A percentile compares a stretch with the other conserved stretches of the same genome.
Conservation (phyloP, 371 early-diverging fungal genomes). For the Rhizopus microsporus region DNA sequence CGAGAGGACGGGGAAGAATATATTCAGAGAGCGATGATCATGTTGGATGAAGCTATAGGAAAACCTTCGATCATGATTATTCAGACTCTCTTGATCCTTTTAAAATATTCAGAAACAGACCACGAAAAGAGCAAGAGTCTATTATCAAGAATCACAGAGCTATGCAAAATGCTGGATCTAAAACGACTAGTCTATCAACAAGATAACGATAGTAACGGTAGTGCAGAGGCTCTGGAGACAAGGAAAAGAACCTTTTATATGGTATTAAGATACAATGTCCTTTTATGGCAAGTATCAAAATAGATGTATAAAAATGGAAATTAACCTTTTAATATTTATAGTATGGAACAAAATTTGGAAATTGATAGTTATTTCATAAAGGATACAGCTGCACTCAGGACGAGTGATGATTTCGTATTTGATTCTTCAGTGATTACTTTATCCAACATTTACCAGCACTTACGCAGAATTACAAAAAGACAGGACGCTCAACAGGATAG, state of each 20-base stretch:
- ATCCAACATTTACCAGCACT: slow-evolving; percentile 32
- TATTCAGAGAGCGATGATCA: slow-evolving; percentile 39
- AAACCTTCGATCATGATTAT: slow-evolving; percentile 66
- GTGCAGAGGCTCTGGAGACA: slow-evolving; percentile 23
- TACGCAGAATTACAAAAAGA: slow-evolving; percentile 30
- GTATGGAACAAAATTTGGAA: slow-evolving; percentile 26
- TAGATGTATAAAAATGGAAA: slow-evolving; percentile 1
- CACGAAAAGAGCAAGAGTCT: slow-evolving; percentile 18
- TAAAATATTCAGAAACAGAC: slow-evolving; percentile 64
- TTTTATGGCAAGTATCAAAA: slow-evolving; percentile 29
- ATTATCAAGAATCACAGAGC: slow-evolving; percentile 19
- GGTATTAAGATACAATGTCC: slow-evolving; percentile 39
- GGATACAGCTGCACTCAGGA: neutral
- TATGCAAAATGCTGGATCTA: slow-evolving; percentile 25
- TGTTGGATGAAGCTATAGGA: slow-evolving; percentile 70
- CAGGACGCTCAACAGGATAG: slow-evolving; percentile 35
- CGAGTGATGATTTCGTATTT: slow-evolving; percentile 3
- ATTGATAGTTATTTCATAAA: slow-evolving; percentile 6
- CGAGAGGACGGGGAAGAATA: slow-evolving; percentile 19
- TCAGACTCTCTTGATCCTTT: slow-evolving; percentile 68
- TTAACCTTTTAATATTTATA: slow-evolving; percentile 4
- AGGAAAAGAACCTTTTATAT: slow-evolving; percentile 48
- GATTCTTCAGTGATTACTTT: slow-evolving; percentile 27
- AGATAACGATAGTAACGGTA: neutral
- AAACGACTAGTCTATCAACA: slow-evolving; percentile 7